A percentile compares a stretch with the other conserved stretches of the same genome.
Conservation (phyloP, 2,329 filamentous ascomycete genomes). For the Diaporthe helianthi region DNA sequence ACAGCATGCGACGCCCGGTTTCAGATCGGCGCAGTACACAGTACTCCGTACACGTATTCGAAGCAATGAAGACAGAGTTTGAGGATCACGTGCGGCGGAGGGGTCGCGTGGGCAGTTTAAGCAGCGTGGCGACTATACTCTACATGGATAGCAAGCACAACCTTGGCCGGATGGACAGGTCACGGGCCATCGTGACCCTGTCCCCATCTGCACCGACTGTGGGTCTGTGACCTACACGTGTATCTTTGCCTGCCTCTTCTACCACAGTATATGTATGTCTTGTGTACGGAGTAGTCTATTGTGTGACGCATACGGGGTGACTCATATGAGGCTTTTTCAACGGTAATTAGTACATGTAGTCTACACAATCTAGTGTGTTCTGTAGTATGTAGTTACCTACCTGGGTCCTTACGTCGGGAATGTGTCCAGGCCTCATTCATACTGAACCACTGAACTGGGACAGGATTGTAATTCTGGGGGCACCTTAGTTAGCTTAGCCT, state of each 20-base stretch:
- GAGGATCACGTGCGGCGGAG: background rate
- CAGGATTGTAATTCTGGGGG: background rate
- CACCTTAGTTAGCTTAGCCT: background rate
- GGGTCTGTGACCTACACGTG: too few relatives aligned
- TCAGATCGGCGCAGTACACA: constrained; percentile 5
- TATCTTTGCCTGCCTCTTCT: background rate
- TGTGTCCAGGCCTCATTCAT: background rate
- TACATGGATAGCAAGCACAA: background rate
- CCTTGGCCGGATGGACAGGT: background rate
- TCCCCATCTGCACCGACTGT: background rate
- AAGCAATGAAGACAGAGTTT: constrained; percentile 19
- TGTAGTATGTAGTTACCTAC: too few relatives aligned
- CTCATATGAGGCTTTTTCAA: background rate
- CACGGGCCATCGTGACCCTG: constrained; percentile 26
- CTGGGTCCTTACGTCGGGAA: too few relatives aligned
- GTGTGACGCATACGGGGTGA: background rate
- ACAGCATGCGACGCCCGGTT: constrained; percentile 15
- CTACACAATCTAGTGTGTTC: background rate
- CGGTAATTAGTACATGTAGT: too few relatives aligned
- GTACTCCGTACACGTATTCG: too few relatives aligned
- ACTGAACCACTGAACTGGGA: background rate
- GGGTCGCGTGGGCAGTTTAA: background rate
- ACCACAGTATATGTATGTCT: background rate
- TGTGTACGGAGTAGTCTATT: background rate
- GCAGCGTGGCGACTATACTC: background rate